Percentiles rank a stretch among this genome's conserved stretches.
Conservation (phyloP, 208 protist genomes). For the Trypanosomatidae sp. region DNA sequence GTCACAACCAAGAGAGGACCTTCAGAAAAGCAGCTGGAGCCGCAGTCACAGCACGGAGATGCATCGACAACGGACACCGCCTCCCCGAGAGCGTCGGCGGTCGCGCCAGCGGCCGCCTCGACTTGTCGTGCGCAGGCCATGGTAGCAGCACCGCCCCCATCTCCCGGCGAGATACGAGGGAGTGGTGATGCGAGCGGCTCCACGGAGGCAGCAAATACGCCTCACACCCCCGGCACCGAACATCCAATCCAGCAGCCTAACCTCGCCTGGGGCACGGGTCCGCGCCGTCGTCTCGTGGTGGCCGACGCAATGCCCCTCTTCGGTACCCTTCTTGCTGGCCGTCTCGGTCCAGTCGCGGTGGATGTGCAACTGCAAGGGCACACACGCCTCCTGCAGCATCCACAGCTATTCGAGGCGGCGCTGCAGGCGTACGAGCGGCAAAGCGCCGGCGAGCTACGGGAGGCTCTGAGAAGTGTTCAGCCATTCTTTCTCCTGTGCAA, state of each 20-base stretch:
- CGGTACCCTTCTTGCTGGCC: conserved; percentile 41
- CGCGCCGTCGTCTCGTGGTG: conserved; percentile 11
- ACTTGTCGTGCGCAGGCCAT: not conserved
- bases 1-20: not conserved
- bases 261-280: not conserved
- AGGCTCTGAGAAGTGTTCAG: conserved; percentile 28
- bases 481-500: conserved; percentile 43
- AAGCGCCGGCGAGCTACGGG: conserved; percentile 26
- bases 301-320: conserved; percentile 50
- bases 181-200: not conserved
- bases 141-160: not conserved
- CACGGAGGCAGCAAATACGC: not conserved
- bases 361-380: conserved; percentile 58
- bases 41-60: not conserved
- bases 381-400: conserved; percentile 37
- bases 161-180: not conserved
- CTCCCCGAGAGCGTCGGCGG: not conserved
- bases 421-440: conserved; percentile 36
- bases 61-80: not conserved
- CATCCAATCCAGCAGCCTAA: not conserved
- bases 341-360: conserved; percentile 57
- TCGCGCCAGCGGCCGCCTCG: not conserved
- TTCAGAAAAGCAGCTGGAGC: not conserved
- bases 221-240: not conserved
- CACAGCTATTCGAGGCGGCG: conserved; percentile 36